Percentiles rank a stretch among this genome's conserved stretches.
These are phyloP conservation scores for Venturia oleaginea DNA, from an alignment of 2,329 filamentous ascomycete genomes.

Conservation along the genomic window DNA sequence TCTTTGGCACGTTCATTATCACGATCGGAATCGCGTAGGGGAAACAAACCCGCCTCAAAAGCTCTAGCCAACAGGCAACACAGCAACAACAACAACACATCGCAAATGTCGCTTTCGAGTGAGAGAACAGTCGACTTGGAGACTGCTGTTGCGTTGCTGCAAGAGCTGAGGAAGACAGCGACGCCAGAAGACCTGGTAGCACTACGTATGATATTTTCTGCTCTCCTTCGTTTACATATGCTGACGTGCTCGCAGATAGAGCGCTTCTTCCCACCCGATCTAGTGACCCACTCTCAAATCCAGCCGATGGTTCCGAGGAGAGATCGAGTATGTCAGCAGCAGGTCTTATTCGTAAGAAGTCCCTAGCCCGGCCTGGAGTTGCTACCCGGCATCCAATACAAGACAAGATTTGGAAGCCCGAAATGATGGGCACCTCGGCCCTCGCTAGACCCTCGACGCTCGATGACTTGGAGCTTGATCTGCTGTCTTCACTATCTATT, in stretches of 20 bases:
- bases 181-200: conserved; percentile 40
- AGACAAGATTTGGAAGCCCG: conserved; percentile 23
- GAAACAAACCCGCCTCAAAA: neutral
- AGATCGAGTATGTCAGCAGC: neutral
- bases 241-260: conserved; percentile 13
- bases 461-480: conserved; percentile 17
- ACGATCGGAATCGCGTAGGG: neutral
- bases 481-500: neutral
- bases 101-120: neutral
- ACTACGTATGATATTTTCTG: conserved; percentile 24
- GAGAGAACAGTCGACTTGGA: conserved; percentile 31
- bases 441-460: conserved; percentile 19
- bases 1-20: conserved; percentile 8
- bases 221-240: neutral
- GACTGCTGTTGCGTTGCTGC: conserved; percentile 35
- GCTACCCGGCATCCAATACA: conserved; percentile 24
- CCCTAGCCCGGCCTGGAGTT: conserved; percentile 32
- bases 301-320: neutral
- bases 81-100: neutral
- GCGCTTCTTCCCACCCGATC: conserved; percentile 15
- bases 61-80: neutral
- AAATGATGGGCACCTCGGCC: conserved; percentile 20
- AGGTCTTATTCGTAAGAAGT: conserved; percentile 26
- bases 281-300: neutral
- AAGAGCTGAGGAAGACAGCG: conserved; percentile 39